Evolutionary conservation across 2,329 filamentous ascomycete species (phyloP).

Genomic region (Epichloe sp.): DNA sequence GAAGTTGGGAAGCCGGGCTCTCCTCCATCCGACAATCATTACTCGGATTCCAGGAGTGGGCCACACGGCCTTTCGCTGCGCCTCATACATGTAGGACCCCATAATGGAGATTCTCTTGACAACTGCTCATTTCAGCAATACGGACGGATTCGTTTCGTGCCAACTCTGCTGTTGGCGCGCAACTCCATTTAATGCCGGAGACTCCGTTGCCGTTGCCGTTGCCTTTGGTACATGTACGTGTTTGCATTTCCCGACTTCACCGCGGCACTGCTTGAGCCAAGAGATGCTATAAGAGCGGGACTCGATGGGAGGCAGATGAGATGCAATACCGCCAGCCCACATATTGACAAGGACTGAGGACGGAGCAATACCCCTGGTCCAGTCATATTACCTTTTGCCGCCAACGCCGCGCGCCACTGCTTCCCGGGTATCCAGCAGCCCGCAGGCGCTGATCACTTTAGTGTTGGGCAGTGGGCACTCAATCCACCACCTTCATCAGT

Average conservation of each 20-base stretch:
- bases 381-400: constrained; percentile 2
- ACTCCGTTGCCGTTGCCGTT: too few species aligned
- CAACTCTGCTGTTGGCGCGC: neutral
- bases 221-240: too few species aligned
- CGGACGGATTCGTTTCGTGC: neutral
- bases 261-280: neutral
- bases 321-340: neutral
- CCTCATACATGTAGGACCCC: too few species aligned
- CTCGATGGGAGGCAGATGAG: neutral
- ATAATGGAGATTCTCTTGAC: too few species aligned
- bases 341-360: neutral
- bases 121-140: neutral
- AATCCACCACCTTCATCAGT: constrained; percentile 1
- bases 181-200: neutral
- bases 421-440: constrained; percentile 4
- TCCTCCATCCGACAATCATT: too few species aligned
- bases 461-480: neutral
- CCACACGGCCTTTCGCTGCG: too few species aligned
- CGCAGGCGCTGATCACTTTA: constrained; percentile 2
- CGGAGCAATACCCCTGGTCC: constrained; percentile 1
- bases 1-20: neutral
- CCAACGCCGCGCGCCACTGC: neutral
- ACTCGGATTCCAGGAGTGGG: too few species aligned
- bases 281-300: neutral
- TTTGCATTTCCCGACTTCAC: neutral